Base-by-base conservation (phyloP, 768 basidiomycete species). In the Russula emetica region DNA sequence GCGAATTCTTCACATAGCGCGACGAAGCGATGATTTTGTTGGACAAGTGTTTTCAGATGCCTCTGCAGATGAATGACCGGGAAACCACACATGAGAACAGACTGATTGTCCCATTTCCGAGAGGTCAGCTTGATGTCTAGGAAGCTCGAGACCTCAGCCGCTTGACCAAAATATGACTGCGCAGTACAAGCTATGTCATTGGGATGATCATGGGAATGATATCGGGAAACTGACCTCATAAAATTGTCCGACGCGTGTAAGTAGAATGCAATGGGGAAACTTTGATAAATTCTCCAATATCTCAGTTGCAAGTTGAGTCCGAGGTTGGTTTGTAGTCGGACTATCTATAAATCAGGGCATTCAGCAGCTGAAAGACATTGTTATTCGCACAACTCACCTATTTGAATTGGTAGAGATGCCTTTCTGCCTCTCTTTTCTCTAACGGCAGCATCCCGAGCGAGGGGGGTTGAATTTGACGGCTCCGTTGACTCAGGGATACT, bases 111-210 rank as follows among this genome's bases (percentile, higher is more conserved):
- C 90, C 89, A 92, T 70, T 83, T 82, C 63, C 87, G 83, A 63
- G 84, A 83, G 2, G 92, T 87, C 26, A 94, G 78, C 69, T 93
- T 95, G 75, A 96, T 94, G 68, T 84, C 85, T 13, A 97, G 80
- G 18, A 94, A 76, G 34, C 78, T 79, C 5, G 93, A 80, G 7
- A 98, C 85, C 63, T 90, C 85, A 16, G 78, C 75, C 9, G 94
- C 94, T 80, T 95, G 95, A 45, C 91, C 88, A 69, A 96, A 98
- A 73, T 97, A 97, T 0, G 95, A 95, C 94, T 98, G 61, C 16
- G 16, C 40, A 20, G 32, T 11, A 30, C 38, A 40, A 50, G n/a
- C 18, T 1, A 10, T 20, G 52, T 55, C 42, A 54, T 42, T 16
- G 8, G n/a, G 34, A 45, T 3, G 10, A 14, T 20, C 28, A 26